phyloP scores from a whole-genome alignment of 202 grass and related monocot genomes.

The Eragrostis tef region DNA sequence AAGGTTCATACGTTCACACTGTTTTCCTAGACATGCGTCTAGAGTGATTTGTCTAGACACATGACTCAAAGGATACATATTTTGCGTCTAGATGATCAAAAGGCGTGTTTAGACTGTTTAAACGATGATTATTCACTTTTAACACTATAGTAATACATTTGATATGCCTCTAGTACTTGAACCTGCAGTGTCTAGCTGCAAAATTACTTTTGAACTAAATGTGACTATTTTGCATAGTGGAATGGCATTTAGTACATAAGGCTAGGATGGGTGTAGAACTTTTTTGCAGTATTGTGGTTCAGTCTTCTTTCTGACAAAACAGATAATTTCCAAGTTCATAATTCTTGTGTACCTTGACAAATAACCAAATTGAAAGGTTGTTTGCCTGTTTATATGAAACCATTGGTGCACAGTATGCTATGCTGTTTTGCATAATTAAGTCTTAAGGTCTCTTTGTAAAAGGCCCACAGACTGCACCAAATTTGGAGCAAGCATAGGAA shows the following conservation, averaged over 20 bases:
- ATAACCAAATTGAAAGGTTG: background rate
- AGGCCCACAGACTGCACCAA: background rate
- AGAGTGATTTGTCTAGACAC: no score
- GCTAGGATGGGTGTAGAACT: background rate
- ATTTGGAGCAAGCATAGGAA: background rate
- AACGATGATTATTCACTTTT: background rate
- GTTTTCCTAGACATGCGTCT: no score
- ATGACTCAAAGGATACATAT: no score
- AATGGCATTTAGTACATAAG: no score
- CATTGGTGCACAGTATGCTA: background rate
- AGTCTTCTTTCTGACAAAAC: background rate
- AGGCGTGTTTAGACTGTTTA: no score
- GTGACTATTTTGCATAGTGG: no score
- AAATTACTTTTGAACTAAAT: background rate
- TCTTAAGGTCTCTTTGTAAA: background rate
- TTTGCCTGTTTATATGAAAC: constrained; percentile 1
- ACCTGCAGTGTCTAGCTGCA: background rate
- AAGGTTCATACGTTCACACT: background rate
- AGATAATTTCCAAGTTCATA: background rate
- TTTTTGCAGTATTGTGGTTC: background rate
- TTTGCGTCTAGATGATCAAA: no score
- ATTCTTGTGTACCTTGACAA: constrained; percentile 5
- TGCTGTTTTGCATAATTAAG: background rate
- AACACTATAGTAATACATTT: background rate
- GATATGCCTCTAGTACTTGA: background rate